These are phyloP conservation scores for Ambrosiella beaveri DNA, from an alignment of 2,329 filamentous ascomycete genomes.

Conservation along the genomic window DNA sequence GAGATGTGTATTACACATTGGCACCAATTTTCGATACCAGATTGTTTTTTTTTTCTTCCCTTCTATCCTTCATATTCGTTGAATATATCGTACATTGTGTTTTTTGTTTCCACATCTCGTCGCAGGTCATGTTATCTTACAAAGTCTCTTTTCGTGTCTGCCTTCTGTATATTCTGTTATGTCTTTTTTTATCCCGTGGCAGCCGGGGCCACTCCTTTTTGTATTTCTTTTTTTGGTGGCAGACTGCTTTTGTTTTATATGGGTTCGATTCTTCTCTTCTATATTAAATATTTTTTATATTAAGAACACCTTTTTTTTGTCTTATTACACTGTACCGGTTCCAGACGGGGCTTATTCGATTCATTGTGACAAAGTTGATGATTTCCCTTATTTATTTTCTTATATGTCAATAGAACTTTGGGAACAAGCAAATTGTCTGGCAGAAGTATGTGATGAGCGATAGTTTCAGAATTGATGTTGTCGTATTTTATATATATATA, in stretches of 20 bases:
- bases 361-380: slow-evolving; percentile 1
- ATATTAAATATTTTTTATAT: not conserved
- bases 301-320: not conserved
- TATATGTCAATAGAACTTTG: not conserved
- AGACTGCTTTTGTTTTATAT: not conserved
- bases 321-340: not conserved
- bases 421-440: not conserved
- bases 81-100: slow-evolving; percentile 11
- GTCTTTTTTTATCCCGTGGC: not conserved
- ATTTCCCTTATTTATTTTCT: not conserved
- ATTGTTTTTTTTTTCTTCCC: slow-evolving; percentile 7
- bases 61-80: slow-evolving; percentile 6
- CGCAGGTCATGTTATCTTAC: not conserved
- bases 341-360: not conserved
- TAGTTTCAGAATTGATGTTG: not conserved
- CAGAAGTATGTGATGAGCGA: not conserved
- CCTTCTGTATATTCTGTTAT: not conserved
- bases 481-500: not conserved
- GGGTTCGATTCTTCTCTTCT: not conserved
- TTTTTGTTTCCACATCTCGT: slow-evolving; percentile 1
- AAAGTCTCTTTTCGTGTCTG: not conserved
- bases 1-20: slow-evolving; percentile 2
- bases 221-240: not conserved
- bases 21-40: slow-evolving; percentile 10
- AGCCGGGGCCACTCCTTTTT: not conserved